Base-by-base conservation (phyloP, 257 asterid species). In the Fraxinus anomala region DNA sequence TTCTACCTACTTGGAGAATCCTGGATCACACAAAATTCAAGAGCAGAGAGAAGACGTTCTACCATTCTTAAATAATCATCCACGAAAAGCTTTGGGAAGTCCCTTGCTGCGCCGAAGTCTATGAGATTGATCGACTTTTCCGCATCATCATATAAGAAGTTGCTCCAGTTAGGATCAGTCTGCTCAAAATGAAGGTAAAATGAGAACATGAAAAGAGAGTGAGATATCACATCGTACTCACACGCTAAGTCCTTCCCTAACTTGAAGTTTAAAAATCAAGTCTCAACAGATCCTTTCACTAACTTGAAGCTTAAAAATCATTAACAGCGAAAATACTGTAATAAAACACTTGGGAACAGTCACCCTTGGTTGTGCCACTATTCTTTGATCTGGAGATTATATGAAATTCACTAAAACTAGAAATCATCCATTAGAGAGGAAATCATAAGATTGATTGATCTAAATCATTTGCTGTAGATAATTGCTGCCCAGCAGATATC, bases 141-240 rank as follows among this genome's bases (percentile, higher is more conserved):
- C 78, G 82, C 77, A 54, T 86, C 92, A 26, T 95, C 91, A 72
- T 91, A 95, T 59, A 95, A 84, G 77, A 95, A 95, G 87, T 95
- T 95, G 59, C 98, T 93, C 98, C 99, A 95, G 76, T 95, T 95
- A n/a, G 99, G 99, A 90, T 95, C 99, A 78, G 99, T 95, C 99
- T 95, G 99, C 92, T 80, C 82, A 74, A 80, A 79, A 77, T 68
- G 56, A 78, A 82, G 73, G 73, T 78, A 82, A 68, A 0, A 70
- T 68, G 54, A 82, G 68, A 71, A 36, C 76, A 72, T 65, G 17
- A 63, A n/a, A n/a, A 9, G 26, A 77, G 19, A 59, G 70, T 26
- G 42, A 59, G 34, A 71, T 39, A 72, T 44, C 31, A 34, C 16
- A 24, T 37, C 11, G 37, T 19, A 70, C 28, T 33, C 56, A 36